Evolutionary conservation across 2,329 filamentous ascomycete genomes (phyloP).

Genomic region (Teratosphaeria nubilosa): DNA sequence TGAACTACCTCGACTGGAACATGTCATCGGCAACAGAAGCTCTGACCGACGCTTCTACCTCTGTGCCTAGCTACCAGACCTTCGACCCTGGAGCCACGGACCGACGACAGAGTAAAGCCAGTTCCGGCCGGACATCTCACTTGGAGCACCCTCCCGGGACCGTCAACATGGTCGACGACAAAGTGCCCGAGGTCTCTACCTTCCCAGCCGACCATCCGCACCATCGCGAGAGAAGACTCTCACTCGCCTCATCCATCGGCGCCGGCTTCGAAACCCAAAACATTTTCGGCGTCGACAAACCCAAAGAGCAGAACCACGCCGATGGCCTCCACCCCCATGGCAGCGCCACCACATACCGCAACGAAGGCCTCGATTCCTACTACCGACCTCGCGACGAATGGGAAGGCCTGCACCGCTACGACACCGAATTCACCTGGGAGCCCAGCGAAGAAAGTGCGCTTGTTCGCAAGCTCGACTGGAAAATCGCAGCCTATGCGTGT

Average conservation of each 20-base stretch:
- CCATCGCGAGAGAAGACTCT: background rate
- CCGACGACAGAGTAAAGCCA: background rate
- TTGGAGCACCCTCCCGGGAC: background rate
- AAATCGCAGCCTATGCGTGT: conserved; percentile 42
- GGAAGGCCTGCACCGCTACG: conserved; percentile 50
- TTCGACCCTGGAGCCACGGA: background rate
- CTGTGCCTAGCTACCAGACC: background rate
- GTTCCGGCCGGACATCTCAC: background rate
- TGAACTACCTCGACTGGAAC: background rate
- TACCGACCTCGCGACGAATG: conserved; percentile 70
- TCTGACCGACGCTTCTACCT: background rate
- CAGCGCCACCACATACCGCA: conserved; percentile 87
- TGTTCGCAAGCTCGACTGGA: conserved; percentile 42
- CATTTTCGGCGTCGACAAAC: background rate
- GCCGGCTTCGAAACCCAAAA: background rate
- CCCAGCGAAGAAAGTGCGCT: conserved; percentile 46
- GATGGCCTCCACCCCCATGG: background rate
- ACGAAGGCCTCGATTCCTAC: conserved; percentile 73
- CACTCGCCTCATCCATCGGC: background rate
- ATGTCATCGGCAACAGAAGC: background rate
- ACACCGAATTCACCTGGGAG: conserved; percentile 48
- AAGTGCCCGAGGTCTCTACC: background rate
- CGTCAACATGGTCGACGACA: background rate
- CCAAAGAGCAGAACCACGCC: background rate
- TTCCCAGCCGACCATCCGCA: background rate